phyloP scores from a whole-genome alignment of 257 asterid genomes.

The Euphrasia confusa region DNA sequence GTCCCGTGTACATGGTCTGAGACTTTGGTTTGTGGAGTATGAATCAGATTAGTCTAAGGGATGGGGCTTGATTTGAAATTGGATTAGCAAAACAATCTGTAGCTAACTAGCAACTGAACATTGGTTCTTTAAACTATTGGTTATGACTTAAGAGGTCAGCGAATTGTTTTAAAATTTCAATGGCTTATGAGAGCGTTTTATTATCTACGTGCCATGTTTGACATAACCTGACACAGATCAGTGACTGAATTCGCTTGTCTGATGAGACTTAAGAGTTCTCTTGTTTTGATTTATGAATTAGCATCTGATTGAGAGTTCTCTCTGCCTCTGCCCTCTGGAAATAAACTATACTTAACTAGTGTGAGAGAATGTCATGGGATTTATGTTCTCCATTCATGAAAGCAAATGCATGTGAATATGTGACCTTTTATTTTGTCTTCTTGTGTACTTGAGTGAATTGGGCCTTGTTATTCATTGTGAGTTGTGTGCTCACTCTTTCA shows the following conservation, averaged over 20 bases:
- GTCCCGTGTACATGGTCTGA: too few relatives aligned
- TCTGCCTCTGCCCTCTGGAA: background rate
- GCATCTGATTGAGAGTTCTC: background rate
- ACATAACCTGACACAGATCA: too few relatives aligned
- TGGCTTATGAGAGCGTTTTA: too few relatives aligned
- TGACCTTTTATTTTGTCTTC: slow-evolving; percentile 10
- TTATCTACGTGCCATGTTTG: too few relatives aligned
- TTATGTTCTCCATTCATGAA: background rate
- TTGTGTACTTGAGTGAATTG: background rate
- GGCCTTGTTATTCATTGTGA: slow-evolving; percentile 14
- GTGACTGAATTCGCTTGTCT: too few relatives aligned
- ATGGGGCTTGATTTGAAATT: too few relatives aligned
- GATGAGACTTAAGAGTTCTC: background rate
- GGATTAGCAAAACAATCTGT: too few relatives aligned
- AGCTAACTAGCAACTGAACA: too few relatives aligned
- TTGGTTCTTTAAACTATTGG: slow-evolving; percentile 16
- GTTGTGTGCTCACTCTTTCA: slow-evolving; percentile 34
- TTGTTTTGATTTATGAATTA: background rate
- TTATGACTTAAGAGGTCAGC: background rate
- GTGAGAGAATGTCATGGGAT: background rate
- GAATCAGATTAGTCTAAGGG: too few relatives aligned
- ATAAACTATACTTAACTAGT: background rate
- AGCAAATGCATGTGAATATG: slow-evolving; percentile 9
- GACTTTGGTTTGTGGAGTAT: too few relatives aligned
- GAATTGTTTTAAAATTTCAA: too few relatives aligned